These are phyloP conservation scores for Nannizzia gypsea DNA, from an alignment of 2,329 filamentous ascomycete genomes.

Conservation along the genomic window DNA sequence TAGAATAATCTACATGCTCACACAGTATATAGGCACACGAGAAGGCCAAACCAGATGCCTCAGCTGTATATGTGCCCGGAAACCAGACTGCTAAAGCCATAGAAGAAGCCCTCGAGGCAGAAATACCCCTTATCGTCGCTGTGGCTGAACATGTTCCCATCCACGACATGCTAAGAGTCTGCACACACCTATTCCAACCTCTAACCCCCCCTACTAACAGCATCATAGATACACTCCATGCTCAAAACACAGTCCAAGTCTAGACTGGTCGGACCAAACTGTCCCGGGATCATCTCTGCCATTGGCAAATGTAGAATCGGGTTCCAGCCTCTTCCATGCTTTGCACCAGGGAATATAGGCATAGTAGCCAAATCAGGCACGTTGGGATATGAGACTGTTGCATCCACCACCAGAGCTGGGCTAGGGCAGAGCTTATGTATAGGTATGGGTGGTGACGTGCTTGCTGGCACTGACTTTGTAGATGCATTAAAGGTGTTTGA, in stretches of 20 bases:
- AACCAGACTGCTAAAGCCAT: conserved; percentile 60
- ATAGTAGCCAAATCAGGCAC: conserved; percentile 74
- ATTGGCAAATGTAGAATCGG: conserved; percentile 59
- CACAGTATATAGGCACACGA: conserved; percentile 48
- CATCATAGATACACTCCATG: conserved; percentile 51
- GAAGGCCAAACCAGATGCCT: conserved; percentile 60
- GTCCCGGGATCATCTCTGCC: conserved; percentile 66
- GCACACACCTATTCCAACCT: neutral
- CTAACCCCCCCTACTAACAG: neutral
- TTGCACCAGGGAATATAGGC: conserved; percentile 55
- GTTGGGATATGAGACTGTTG: conserved; percentile 68
- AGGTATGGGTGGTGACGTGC: conserved; percentile 63
- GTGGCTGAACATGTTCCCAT: conserved; percentile 71
- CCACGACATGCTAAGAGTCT: conserved; percentile 61
- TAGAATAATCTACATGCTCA: neutral
- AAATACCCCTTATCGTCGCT: conserved; percentile 64
- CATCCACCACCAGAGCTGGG: conserved; percentile 59
- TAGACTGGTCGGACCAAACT: conserved; percentile 67
- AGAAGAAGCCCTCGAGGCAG: conserved; percentile 66
- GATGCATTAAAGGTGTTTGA: conserved; percentile 58
- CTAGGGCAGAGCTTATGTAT: conserved; percentile 67
- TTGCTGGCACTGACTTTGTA: conserved; percentile 62
- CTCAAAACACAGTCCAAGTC: conserved; percentile 60
- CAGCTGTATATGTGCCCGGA: conserved; percentile 69
- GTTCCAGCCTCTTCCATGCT: conserved; percentile 65